phyloP scores from a whole-genome alignment of 176 grass and related monocot genomes.

The Ampelocalamus luodianensis region DNA sequence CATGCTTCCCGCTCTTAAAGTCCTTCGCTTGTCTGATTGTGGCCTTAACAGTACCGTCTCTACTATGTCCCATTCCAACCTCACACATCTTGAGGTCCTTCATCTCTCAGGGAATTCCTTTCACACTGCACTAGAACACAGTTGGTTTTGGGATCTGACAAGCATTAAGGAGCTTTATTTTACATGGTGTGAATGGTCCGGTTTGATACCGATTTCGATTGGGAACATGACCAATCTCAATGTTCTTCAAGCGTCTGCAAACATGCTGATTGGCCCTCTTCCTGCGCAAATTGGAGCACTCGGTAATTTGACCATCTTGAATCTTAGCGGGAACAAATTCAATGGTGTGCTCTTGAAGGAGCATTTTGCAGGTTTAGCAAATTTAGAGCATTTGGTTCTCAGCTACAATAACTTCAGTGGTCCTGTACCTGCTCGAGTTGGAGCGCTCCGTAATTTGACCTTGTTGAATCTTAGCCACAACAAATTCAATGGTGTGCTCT shows the following conservation, averaged over 20 bases:
- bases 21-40: not conserved
- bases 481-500: no score
- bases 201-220: not conserved
- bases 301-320: no score
- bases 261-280: no score
- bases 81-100: conserved; percentile 33
- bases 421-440: no score
- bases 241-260: no score
- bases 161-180: conserved; percentile 1
- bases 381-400: no score
- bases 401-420: not conserved
- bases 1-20: conserved; percentile 33
- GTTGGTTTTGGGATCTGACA: conserved; percentile 21
- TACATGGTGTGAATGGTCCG: not conserved
- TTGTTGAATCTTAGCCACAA: conserved; percentile 32
- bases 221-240: no score
- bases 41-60: not conserved
- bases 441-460: conserved; percentile 11
- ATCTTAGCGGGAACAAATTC: no score
- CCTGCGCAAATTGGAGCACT: no score
- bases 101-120: conserved; percentile 9
- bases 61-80: conserved; percentile 18
- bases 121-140: not conserved
- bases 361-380: no score
- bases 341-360: no score